Conservation (phyloP, 2,329 filamentous ascomycete genomes). For the Tolypocladium tropicale region DNA sequence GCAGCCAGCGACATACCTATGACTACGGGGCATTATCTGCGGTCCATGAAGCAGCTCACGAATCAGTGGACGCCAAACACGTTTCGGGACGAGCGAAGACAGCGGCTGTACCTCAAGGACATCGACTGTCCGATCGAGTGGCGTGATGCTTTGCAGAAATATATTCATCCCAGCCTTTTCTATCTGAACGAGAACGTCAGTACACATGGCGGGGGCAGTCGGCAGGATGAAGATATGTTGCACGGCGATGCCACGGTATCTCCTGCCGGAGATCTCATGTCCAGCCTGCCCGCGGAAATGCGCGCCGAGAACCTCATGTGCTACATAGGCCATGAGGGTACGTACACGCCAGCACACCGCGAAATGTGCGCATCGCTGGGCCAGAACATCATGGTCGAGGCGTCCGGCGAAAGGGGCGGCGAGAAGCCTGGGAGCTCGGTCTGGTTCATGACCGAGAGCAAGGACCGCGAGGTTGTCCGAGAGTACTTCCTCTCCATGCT, state of each 20-base stretch:
- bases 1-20: slow-evolving; percentile 67
- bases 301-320: slow-evolving; percentile 96
- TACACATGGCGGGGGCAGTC: slow-evolving; percentile 21
- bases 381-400: slow-evolving; percentile 97
- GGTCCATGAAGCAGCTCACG: slow-evolving; percentile 73
- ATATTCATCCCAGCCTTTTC: slow-evolving; percentile 74
- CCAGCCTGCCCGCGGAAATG: slow-evolving; percentile 76
- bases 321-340: slow-evolving; percentile 95
- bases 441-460: slow-evolving; percentile 98
- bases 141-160: slow-evolving; percentile 66
- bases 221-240: slow-evolving; percentile 25
- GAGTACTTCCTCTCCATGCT: slow-evolving; percentile 91
- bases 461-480: slow-evolving; percentile 79
- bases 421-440: slow-evolving; percentile 82
- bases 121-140: slow-evolving; percentile 89
- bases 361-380: slow-evolving; percentile 97
- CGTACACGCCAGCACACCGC: slow-evolving; percentile 86
- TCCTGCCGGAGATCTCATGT: slow-evolving; percentile 87
- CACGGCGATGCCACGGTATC: slow-evolving; percentile 49
- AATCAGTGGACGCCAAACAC: slow-evolving; percentile 70
- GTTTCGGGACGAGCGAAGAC: slow-evolving; percentile 67
- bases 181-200: slow-evolving; percentile 78
- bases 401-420: slow-evolving; percentile 61
- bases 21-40: slow-evolving; percentile 82
- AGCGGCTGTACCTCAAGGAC: slow-evolving; percentile 91